Base-by-base conservation (phyloP, 2,329 filamentous ascomycete species). In the Venturia pyrina region DNA sequence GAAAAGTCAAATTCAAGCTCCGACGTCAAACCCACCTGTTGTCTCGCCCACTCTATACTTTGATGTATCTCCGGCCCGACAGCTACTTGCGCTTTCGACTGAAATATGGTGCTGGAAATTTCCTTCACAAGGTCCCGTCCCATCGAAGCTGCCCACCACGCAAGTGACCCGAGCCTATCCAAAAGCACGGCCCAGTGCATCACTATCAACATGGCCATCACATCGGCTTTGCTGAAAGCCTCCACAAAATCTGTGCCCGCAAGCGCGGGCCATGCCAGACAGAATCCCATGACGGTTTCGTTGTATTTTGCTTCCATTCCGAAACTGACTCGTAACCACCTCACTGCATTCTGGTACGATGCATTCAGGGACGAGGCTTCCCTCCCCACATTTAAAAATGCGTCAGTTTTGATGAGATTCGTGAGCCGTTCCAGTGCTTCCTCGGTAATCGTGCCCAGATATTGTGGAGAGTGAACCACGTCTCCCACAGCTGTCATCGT, bases 71-170 rank as follows among this genome's bases (percentile, higher is more conserved):
- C 32, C 17, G 53, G 28, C 5, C 28, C 28, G 7, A 59, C 32
- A n/a, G 7, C 28, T 8, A 19, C 50, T 15, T 34, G 50, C 17
- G 24, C 24, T 11, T 32, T 57, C 8, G 24, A 34, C 32, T 21
- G 53, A n/a, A 59, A 17, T 17, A 59, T 15, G 1, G 53, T 21
- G 32, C 15, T 37, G 4, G 28, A 37, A 15, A 59, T 37, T 19
- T 59, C 53, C 7, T n/a, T 13, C 5, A 37, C 53, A 17, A 59
- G 53, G 37, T 59, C 53, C 53, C 53, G 15, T 59, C 53, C 53
- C 32, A 59, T 59, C 15, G 53, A 59, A 37, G 53, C 53, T 8
- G 53, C 53, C 53, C 53, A 59, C 53, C 53, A 59, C 15, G 53
- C 53, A 28, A 59, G 15, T 19, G 28, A 34, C 13, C 53, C 53